Evolutionary conservation across 208 protist genomes (phyloP).

Genomic region (Leishmania tropica): DNA sequence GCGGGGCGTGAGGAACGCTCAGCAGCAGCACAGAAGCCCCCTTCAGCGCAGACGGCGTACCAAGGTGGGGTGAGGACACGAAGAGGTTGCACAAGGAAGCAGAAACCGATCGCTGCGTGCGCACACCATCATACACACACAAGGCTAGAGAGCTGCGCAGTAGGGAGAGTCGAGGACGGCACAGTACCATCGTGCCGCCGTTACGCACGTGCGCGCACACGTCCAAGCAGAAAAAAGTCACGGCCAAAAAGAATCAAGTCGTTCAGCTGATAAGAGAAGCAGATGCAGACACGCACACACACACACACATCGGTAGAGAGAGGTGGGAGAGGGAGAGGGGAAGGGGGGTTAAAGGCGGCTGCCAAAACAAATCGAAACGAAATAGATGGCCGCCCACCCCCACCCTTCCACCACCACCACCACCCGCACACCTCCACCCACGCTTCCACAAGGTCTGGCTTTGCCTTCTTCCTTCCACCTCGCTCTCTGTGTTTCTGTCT

Average conservation of each 20-base stretch:
- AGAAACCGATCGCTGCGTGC: not conserved
- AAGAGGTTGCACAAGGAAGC: not conserved
- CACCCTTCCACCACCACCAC: no score
- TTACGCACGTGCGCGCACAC: constrained; percentile 3
- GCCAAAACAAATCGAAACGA: not conserved
- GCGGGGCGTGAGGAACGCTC: not conserved
- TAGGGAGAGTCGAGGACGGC: not conserved
- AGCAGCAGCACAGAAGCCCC: not conserved
- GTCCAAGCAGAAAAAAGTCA: not conserved
- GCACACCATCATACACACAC: not conserved
- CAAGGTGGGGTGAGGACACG: not conserved
- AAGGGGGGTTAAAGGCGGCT: not conserved
- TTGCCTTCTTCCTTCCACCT: not conserved
- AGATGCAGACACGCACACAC: not conserved
- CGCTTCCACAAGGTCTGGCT: not conserved
- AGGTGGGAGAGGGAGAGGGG: not conserved
- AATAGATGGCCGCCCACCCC: not conserved
- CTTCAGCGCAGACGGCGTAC: not conserved
- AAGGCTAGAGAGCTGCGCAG: not conserved
- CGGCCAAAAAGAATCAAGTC: not conserved
- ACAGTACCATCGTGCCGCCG: not conserved
- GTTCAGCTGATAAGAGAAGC: constrained; percentile 2
- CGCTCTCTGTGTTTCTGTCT: not conserved
- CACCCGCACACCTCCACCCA: no score
- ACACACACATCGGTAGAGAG: constrained; percentile 1